These are phyloP conservation scores for Acanthamoeba healyi DNA, from an alignment of 208 protist species.

Conservation along the genomic window DNA sequence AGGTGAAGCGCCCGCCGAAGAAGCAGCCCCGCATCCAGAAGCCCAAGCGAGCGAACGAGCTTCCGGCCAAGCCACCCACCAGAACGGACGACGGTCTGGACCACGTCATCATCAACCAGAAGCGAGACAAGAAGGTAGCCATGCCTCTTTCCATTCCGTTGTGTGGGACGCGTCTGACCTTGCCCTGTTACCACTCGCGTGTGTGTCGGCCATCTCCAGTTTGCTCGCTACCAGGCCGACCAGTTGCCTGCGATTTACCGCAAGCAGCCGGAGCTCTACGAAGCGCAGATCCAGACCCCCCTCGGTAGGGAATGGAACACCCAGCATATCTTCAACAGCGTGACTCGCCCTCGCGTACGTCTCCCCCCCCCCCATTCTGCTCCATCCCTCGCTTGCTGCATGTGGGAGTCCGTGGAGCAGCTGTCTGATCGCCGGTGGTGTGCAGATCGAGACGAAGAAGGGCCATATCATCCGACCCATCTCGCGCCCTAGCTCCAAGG, in stretches of 20 bases:
- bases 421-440: not conserved
- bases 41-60: constrained; percentile 22
- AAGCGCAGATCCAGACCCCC: constrained; percentile 41
- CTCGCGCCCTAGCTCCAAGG: not conserved
- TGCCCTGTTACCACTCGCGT: not conserved
- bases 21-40: constrained; percentile 68
- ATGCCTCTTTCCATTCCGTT: not conserved
- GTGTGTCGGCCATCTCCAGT: not conserved
- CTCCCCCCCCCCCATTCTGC: too few species aligned
- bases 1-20: not conserved
- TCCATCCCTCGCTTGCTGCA: not conserved
- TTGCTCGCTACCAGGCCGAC: constrained; percentile 43
- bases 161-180: not conserved
- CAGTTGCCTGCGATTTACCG: constrained; percentile 47
- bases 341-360: constrained; percentile 58
- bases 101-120: constrained; percentile 77
- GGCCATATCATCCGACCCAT: constrained; percentile 69
- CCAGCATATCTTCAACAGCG: not conserved
- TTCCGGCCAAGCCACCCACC: constrained; percentile 26
- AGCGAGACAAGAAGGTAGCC: constrained; percentile 71
- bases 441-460: constrained; percentile 64
- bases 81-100: constrained; percentile 55
- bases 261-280: constrained; percentile 63
- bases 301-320: constrained; percentile 76
- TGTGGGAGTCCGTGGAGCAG: not conserved